Evolutionary conservation across 2,329 filamentous ascomycete genomes (phyloP), one percentile per base, ranked within the genome.

Genomic region (Calcarisporium arbuscula): DNA sequence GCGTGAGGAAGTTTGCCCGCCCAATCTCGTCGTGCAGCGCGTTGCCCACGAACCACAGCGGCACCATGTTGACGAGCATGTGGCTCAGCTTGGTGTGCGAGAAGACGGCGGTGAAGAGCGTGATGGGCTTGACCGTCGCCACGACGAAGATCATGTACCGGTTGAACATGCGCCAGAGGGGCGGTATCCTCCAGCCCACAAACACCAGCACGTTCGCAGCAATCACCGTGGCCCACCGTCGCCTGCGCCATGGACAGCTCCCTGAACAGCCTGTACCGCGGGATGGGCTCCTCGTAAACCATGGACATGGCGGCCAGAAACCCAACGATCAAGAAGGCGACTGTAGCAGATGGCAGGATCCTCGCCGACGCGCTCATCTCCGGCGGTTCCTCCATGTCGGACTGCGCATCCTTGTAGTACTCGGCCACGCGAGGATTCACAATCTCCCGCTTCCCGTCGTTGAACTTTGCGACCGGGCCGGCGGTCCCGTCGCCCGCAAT

Each of bases 11-110:
- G 36, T 74, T 68, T 11, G 72, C 80, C 9, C 82, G 70, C 9
- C 80, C 82, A 18, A 86, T 61, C 46, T 86, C 80, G 41, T 85
- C 78, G 57, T 85, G 80, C 21, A 86, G 63, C 2, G 70, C 65
- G 8, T 72, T 71, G 17, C 83, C 85, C 14, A 87, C 65, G 49
- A 85, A 63, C 64, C 70, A 80, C 5, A 90, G 63, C 26, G 72
- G 62, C 8, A 70, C 46, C 72, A 85, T 78, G 58, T 90, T 90
- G 27, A 67, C 52, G 17, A 67, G 40, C 23, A 85, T 54, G 55
- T 92, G 85, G 30, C 57, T 49, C 14, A 78, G 44, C 4, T 57
- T 61, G 35, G 82, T 74, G 61, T 92, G 85, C 15, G 79, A 83
- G 61, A 88, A 85, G 32, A 75, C 62, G 45, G 76, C 75, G 21